Base-by-base conservation (phyloP, 345 rosid species). In the Pistacia integerrima region DNA sequence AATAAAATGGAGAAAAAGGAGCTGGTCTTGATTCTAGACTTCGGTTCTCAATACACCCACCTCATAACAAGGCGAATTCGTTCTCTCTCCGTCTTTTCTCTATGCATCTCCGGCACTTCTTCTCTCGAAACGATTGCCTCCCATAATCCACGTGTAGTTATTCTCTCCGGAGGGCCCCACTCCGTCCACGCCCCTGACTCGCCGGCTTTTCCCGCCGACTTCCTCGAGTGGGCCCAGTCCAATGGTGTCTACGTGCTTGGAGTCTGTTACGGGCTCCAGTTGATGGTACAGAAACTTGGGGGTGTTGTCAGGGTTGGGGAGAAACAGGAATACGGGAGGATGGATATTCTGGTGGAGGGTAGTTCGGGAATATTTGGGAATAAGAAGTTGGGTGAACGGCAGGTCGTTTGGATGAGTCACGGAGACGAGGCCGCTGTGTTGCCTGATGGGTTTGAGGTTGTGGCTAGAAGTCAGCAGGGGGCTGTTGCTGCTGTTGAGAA, bases 321-420 rank as follows among this genome's bases (percentile, higher is more conserved):
- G 67, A 89, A 82, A 76, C 96, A 93, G 85, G 98, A 93, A 83
- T 96, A 96, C 66, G 99, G 99, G 82, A 87, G 90, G 83, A 96
- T 93, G 99, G 97, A 93, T 88, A 90, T 93, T 83, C 87, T 38
- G 74, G 99, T 93, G 38, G 86, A 76, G 64, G 74, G 79, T 25
- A 82, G 64, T 69, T 64, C 61, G 3, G 97, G 93, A 67, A 72
- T 96, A 73, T 93, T 82, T 67, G 97, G 99, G 74, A 74, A 81
- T 13, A 90, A 84, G 78, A 79, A 64, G 51, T 90, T 71, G 74
- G 98, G 94, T 69, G 91, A 96, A 48, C 85, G 65, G 77, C 94
- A 93, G 84, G 87, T 86, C 14, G 99, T 91, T 64, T 96, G 98
- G 99, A 96, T 93, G 99, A 96, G 99, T 58, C 99, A 93, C 74